Conservation (phyloP, 495 filamentous ascomycete species). For the Umbilicaria muhlenbergii region DNA sequence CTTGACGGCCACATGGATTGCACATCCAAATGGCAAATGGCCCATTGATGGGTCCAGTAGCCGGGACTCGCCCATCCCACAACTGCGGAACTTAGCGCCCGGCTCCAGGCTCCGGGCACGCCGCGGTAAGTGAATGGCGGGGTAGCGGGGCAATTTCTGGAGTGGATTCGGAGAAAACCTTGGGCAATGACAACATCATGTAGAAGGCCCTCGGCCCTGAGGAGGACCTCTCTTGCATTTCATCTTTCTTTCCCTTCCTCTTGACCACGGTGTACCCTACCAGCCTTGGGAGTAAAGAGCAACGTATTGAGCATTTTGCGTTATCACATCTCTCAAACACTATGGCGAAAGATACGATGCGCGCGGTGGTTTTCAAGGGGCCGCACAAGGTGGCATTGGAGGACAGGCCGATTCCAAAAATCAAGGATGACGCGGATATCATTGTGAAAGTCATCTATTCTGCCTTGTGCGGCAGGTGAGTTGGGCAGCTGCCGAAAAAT, state of each 20-base stretch:
- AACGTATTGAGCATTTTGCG: too few relatives aligned
- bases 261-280: neutral
- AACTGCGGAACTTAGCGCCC: too few relatives aligned
- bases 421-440: conserved; percentile 59
- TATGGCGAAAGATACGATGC: conserved; percentile 24
- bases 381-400: conserved; percentile 32
- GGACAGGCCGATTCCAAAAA: conserved; percentile 33
- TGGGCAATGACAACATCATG: neutral
- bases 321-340: conserved; percentile 6
- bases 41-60: too few relatives aligned
- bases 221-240: neutral
- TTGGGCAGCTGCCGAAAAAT: conserved; percentile 7
- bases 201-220: too few relatives aligned
- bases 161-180: neutral
- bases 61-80: conserved; percentile 1
- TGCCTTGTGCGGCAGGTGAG: conserved; percentile 81
- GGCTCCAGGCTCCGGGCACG: too few relatives aligned
- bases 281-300: neutral
- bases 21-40: too few relatives aligned
- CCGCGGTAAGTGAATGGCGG: conserved; percentile 2
- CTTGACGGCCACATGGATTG: too few relatives aligned
- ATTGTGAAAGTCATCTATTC: conserved; percentile 77
- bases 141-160: conserved; percentile 1
- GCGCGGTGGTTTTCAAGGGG: conserved; percentile 33
- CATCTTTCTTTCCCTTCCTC: conserved; percentile 10